phyloP scores from a whole-genome alignment of 352 stramenopile genomes.

The Phytophthora rubi region DNA sequence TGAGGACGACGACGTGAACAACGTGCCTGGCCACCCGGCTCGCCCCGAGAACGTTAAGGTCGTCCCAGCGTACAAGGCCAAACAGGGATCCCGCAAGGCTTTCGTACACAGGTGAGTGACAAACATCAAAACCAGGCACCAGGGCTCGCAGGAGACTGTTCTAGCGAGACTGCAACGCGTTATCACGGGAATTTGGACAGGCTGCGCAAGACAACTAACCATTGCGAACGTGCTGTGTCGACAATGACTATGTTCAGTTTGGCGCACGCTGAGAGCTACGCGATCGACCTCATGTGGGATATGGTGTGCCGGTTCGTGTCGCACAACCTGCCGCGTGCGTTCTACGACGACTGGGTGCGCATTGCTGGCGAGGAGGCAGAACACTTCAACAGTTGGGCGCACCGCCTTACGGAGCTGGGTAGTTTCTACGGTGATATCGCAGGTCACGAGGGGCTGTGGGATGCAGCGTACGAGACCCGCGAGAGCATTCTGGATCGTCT shows the following conservation, averaged over 20 bases:
- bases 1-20: slow-evolving; percentile 44
- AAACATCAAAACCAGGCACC: not conserved
- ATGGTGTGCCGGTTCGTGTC: slow-evolving; percentile 60
- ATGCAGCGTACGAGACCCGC: slow-evolving; percentile 55
- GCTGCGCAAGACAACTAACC: no score
- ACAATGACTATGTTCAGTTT: slow-evolving; percentile 21
- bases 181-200: no score
- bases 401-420: slow-evolving; percentile 51
- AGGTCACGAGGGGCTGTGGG: slow-evolving; percentile 59
- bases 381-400: slow-evolving; percentile 59
- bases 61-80: slow-evolving; percentile 49
- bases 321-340: slow-evolving; percentile 48
- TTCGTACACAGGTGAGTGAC: slow-evolving; percentile 49
- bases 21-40: slow-evolving; percentile 49
- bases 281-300: slow-evolving; percentile 76
- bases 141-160: no score
- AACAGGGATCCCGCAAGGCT: slow-evolving; percentile 55
- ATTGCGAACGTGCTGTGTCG: no score
- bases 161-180: no score
- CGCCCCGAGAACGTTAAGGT: slow-evolving; percentile 55
- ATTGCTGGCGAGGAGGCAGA: slow-evolving; percentile 57
- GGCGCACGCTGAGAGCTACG: slow-evolving; percentile 63
- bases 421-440: slow-evolving; percentile 59
- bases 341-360: slow-evolving; percentile 71
- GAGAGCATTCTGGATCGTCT: slow-evolving; percentile 46